Base-by-base conservation (phyloP, 2,329 filamentous ascomycete species). In the Tolypocladium paradoxum region DNA sequence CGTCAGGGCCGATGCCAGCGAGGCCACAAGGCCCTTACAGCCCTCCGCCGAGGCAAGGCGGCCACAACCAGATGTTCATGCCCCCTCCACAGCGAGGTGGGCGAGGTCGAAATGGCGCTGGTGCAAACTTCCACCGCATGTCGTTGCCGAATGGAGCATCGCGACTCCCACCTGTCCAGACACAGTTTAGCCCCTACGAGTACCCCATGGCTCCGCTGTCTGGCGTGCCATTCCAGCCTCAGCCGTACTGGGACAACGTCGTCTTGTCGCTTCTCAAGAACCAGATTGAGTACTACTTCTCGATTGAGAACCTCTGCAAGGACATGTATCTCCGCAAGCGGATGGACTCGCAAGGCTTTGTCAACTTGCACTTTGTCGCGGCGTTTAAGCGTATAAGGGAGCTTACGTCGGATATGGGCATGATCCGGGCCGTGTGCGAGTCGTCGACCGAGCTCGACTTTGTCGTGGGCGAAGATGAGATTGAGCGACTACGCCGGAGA, bases 261-360 rank as follows among this genome's bases (percentile, higher is more conserved):
- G 50, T 68, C 18, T 48, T 76, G 37, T 60, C 68, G 4, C 66
- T 75, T 48, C 66, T 82, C 49, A 75, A 71, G 52, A 67, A 66
- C 58, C 73, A 79, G 64, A 79, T 90, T 37, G 90, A 96, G 64
- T 99, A 96, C 74, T 99, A 99, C 71, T 96, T 99, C 72, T 97
- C 92, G 0, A 81, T 96, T 31, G 88, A 96, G 64, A 99, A 99
- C 66, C 78, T 97, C 49, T 88, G 89, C 77, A 96, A 96, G 71
- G 93, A 99, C 64, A 78, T 88, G 64, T 97, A 84, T 69, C 77
- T 99, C 55, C 85, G 93, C 54, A 84, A 82, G 63, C 85, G 91
- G 61, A 97, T 99, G 93, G 92, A 99, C 66, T 88, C 87, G 1
- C 88, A 97, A 68, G 93, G 93, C 20, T 97, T 91, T 64, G 91